Conservation (phyloP, 176 grass and related monocot species). For the Aegilops umbellulata region DNA sequence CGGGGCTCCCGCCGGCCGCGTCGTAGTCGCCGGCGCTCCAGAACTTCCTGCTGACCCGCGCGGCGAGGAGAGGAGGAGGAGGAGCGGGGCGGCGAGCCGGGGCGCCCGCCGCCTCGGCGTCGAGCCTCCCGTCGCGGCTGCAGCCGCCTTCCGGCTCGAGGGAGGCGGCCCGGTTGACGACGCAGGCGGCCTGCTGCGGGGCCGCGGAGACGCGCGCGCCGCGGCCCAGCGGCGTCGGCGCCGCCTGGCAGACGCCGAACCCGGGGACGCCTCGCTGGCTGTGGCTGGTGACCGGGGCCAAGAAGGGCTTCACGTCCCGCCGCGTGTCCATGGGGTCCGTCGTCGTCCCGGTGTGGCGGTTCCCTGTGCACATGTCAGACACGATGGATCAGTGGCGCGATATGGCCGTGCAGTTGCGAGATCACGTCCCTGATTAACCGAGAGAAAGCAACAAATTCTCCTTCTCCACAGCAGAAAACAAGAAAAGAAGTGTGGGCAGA, state of each 20-base stretch:
- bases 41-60: conserved; percentile 41
- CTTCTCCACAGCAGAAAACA: neutral
- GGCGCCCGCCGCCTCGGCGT: neutral
- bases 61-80: neutral
- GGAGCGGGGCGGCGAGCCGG: neutral
- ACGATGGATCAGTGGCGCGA: conserved; percentile 1
- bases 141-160: neutral
- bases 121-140: neutral
- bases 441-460: neutral
- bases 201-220: neutral
- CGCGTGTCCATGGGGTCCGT: conserved; percentile 8
- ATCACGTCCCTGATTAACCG: neutral
- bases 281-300: conserved; percentile 31
- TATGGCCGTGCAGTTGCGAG: neutral
- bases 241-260: neutral
- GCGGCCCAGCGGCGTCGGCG: neutral
- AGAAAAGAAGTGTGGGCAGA: neutral
- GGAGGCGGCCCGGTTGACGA: conserved; percentile 23
- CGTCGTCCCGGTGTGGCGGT: neutral
- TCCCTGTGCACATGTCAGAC: conserved; percentile 22
- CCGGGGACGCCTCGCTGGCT: neutral
- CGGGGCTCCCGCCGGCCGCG: neutral
- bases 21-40: conserved; percentile 68
- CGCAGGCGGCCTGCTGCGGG: neutral
- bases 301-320: conserved; percentile 36